Evolutionary conservation across 768 basidiomycete genomes (phyloP).

Genomic region (Pulveroboletus frians): DNA sequence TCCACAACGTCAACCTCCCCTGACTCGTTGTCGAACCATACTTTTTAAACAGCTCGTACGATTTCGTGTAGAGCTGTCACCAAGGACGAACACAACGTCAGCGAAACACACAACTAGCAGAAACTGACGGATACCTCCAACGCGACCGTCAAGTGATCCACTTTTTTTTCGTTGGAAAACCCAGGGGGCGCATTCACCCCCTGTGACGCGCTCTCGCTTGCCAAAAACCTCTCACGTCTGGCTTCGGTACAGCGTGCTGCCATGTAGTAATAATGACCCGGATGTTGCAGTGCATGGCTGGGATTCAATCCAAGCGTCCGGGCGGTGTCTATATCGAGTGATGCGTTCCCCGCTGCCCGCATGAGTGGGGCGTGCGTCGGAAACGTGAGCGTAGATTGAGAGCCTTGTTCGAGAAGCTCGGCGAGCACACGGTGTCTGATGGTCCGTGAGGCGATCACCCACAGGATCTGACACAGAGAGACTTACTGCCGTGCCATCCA

Average conservation of each 20-base stretch:
- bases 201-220: slow-evolving; percentile 41
- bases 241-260: slow-evolving; percentile 83
- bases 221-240: slow-evolving; percentile 62
- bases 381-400: slow-evolving; percentile 54
- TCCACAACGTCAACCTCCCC: slow-evolving; percentile 79
- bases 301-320: slow-evolving; percentile 72
- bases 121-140: slow-evolving; percentile 55
- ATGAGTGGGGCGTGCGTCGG: slow-evolving; percentile 50
- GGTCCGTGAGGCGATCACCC: neutral
- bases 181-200: slow-evolving; percentile 53
- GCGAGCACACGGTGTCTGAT: slow-evolving; percentile 81
- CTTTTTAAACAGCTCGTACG: slow-evolving; percentile 91
- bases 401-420: slow-evolving; percentile 84
- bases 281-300: slow-evolving; percentile 77
- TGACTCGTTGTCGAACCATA: slow-evolving; percentile 54
- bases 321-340: slow-evolving; percentile 52
- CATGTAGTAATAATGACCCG: slow-evolving; percentile 83
- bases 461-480: neutral
- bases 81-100: neutral
- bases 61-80: slow-evolving; percentile 80
- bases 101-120: neutral
- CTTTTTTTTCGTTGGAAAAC: slow-evolving; percentile 85
- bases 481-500: slow-evolving; percentile 91
- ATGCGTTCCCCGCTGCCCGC: slow-evolving; percentile 22
- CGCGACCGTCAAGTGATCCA: slow-evolving; percentile 78